Percentiles rank a stretch among this genome's conserved stretches.
Conservation (phyloP, 1,284 basidiomycete species). For the Trametes sp. region DNA sequence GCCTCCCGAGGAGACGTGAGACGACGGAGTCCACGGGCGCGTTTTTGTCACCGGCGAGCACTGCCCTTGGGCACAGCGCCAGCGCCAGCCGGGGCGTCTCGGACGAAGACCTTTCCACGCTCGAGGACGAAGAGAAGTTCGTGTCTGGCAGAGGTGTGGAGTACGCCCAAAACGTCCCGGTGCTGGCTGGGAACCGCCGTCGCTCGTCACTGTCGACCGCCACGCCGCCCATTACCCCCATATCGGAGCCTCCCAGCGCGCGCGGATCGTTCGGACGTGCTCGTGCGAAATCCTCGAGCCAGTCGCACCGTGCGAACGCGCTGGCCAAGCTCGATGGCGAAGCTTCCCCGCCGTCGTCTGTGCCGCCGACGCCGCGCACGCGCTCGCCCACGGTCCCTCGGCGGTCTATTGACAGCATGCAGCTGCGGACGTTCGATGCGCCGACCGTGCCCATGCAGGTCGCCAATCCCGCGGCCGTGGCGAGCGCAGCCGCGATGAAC, state of each 20-base stretch:
- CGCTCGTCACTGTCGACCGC: slow-evolving; percentile 23
- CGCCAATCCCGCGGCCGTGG: slow-evolving; percentile 21
- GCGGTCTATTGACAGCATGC: slow-evolving; percentile 27
- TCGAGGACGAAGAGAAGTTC: slow-evolving; percentile 35
- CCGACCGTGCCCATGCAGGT: slow-evolving; percentile 13
- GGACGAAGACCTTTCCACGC: slow-evolving; percentile 35
- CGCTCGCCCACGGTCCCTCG: slow-evolving; percentile 19
- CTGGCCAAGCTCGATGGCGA: slow-evolving; percentile 36
- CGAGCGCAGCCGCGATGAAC: slow-evolving; percentile 30
- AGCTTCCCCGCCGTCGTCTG: slow-evolving; percentile 4
- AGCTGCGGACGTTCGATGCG: slow-evolving; percentile 19
- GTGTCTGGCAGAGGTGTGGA: slow-evolving; percentile 14
- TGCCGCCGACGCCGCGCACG: slow-evolving; percentile 19
- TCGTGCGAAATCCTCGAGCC: slow-evolving; percentile 28
- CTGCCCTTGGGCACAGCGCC: slow-evolving; percentile 22
- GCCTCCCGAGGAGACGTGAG: slow-evolving; percentile 15
- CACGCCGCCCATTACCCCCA: slow-evolving; percentile 19
- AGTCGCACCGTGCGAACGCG: slow-evolving; percentile 36
- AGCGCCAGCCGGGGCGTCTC: slow-evolving; percentile 30
- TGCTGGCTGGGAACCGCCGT: slow-evolving; percentile 23
- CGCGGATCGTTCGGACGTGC: slow-evolving; percentile 22
- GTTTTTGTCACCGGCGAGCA: slow-evolving; percentile 26
- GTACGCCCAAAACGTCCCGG: slow-evolving; percentile 29
- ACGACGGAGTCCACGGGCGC: slow-evolving; percentile 28
- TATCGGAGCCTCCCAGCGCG: slow-evolving; percentile 17